Base-by-base conservation (phyloP, 1,284 basidiomycete genomes). In the Fomitopsis schrenkii region DNA sequence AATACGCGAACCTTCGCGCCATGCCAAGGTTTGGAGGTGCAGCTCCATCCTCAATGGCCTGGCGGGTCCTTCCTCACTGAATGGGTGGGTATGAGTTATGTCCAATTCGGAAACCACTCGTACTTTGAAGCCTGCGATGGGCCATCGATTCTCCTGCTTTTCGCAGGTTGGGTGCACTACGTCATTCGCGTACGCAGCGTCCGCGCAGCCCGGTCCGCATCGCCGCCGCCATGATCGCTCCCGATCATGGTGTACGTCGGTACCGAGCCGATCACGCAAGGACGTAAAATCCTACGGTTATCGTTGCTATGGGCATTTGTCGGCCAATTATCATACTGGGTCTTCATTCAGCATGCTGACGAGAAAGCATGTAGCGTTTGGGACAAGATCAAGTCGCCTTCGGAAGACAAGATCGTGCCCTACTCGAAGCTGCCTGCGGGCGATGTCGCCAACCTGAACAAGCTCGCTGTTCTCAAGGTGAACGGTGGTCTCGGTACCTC, bases 401-500 rank as follows among this genome's bases (percentile, higher is more conserved):
- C 93, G 38, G 87, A 87, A 6, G 94, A 98, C 73, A 91, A 98
- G 80, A 93, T 99, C 75, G 85, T 97, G 38, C 88, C 91, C 28
- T 99, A 99, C 77, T 80, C 88, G 61, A 77, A 88, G 60, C 86
- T 98, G 30, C 77, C 85, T 30, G 69, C 83, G 19, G 77, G 82
- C 60, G 84, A 94, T 73, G 80, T 82, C 44, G 78, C 82, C 63
- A 91, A 92, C 75, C 87, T 98, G 72, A 87, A 87, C 84, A 97
- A 96, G 81, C 90, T 99, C 67, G 97, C 97, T 44, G 97, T 99
- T 40, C 90, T 99, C 80, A 99, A 99, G 82, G 93, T 99, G 76
- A 99, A 99, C 77, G 97, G 97, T 78, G 97, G 97, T 80, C 90
- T 99, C 64, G 97, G 97, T 72, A 97, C 95, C 44, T 97, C 95